Conservation (phyloP, 345 rosid species). For the Eucalyptus guilfoylei region DNA sequence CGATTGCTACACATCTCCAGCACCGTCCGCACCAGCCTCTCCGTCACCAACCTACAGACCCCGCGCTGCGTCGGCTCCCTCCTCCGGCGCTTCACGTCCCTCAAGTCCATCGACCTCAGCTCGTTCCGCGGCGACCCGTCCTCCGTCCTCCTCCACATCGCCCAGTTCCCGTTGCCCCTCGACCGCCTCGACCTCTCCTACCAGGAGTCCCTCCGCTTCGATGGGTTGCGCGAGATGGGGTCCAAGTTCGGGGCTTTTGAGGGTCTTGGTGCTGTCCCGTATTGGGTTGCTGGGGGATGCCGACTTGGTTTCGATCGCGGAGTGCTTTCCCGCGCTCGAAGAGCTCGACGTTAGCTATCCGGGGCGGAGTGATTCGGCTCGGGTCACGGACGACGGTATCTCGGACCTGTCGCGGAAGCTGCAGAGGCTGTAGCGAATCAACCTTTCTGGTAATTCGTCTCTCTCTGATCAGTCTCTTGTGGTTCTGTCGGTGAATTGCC, state of each 20-base stretch:
- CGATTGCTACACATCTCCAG: conserved; percentile 42
- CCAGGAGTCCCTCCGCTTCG: conserved; percentile 16
- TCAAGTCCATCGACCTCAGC: conserved; percentile 20
- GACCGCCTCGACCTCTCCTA: conserved; percentile 29
- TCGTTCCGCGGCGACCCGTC: not conserved
- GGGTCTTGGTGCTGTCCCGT: conserved; percentile 29
- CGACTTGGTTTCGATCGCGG: conserved; percentile 28
- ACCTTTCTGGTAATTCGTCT: conserved; percentile 52
- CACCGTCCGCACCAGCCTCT: conserved; percentile 32
- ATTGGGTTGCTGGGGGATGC: not conserved
- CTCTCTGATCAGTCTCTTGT: conserved; percentile 41
- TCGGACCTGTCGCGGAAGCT: conserved; percentile 29
- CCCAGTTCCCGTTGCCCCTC: conserved; percentile 24
- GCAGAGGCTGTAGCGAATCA: conserved; percentile 20
- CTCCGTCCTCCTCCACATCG: conserved; percentile 16
- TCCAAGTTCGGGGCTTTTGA: conserved; percentile 9
- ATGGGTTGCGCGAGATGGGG: conserved; percentile 8
- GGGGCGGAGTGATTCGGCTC: not conserved
- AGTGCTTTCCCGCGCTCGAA: conserved; percentile 32
- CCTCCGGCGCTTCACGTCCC: conserved; percentile 20
- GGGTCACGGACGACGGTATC: conserved; percentile 42
- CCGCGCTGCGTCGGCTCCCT: conserved; percentile 8
- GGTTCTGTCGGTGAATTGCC: conserved; percentile 23
- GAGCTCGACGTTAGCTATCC: conserved; percentile 54
- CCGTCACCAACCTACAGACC: conserved; percentile 14